Base-by-base conservation (phyloP, 768 basidiomycete genomes). In the Neoboletus magnificus region DNA sequence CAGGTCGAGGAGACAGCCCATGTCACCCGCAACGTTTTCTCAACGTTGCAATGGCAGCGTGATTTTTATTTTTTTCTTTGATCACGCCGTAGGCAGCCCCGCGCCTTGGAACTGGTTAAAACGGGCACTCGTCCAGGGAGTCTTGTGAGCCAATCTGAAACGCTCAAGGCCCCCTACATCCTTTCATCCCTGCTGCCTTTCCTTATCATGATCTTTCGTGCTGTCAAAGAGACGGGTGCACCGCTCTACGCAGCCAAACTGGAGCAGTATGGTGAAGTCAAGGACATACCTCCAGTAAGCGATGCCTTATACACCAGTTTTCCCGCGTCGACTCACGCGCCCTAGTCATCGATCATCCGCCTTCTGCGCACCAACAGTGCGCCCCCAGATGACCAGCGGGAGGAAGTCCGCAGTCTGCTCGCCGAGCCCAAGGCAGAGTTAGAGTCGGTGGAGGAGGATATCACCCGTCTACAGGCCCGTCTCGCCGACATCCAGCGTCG, bases 281-380 rank as follows among this genome's bases (percentile, higher is more conserved):
- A 63, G 57, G 68, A 70, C 42, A 56, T 69, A 13, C 68, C 68
- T 4, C 46, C 68, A 25, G 68, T 69, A 54, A 61, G 67, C 52
- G 13, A 45, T 23, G 6, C 41, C 6, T 48, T 36, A 10, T 10
- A 8, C 40, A 64, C 54, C 50, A 2, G 10, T 25, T 2, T 8
- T 29, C 20, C 22, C 40, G 29, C 47, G 37, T 50, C 55, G 20
- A 30, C 63, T 56, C 47, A 59, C 37, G 1, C 11, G 10, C 42
- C 16, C 44, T n/a, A 69, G 68, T 68, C 68, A 7, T 68, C 66
- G 55, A 68, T 69, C 66, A 61, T 69, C 12, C 68, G 68, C n/a
- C 53, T 69, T 15, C 35, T 69, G 46, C 51, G 62, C 50, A 69
- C 68, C 49, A 70, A 69, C 54, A 36, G 50, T 12, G 59, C 68